These are phyloP conservation scores for Backusella australiensis DNA, from an alignment of 192 early-diverging fungal species.

Conservation along the genomic window DNA sequence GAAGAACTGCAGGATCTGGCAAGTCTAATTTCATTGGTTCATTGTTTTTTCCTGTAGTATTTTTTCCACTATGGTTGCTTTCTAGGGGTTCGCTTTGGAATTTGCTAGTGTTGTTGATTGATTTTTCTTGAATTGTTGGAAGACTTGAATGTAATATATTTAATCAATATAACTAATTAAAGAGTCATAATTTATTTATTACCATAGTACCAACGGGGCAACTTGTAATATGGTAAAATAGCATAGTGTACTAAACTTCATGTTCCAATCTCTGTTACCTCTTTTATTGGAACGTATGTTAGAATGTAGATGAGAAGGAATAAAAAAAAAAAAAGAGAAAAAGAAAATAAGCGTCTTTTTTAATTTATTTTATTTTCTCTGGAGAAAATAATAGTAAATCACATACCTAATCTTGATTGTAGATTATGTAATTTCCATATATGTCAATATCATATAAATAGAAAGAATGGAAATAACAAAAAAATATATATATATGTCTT, in stretches of 20 bases:
- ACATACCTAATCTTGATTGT: background rate
- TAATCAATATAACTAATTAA: background rate
- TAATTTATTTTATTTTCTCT: background rate
- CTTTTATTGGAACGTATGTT: background rate
- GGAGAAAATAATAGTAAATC: background rate
- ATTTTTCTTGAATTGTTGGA: background rate
- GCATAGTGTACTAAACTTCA: background rate
- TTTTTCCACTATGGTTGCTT: background rate
- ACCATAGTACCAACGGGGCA: background rate
- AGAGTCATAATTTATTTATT: background rate
- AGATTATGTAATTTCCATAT: background rate
- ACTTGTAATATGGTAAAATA: background rate
- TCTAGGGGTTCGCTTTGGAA: background rate
- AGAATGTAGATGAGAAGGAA: background rate
- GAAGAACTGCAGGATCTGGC: background rate
- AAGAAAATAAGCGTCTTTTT: background rate
- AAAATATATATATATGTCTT: background rate
- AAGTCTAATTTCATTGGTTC: background rate
- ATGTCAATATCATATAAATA: background rate
- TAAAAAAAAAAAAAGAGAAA: background rate
- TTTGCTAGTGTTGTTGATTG: background rate
- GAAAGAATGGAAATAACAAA: background rate
- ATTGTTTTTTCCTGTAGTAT: background rate
- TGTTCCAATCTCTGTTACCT: background rate
- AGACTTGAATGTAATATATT: background rate